Percentiles rank a stretch among this genome's conserved stretches.
These are phyloP conservation scores for Silene noctiflora DNA, from an alignment of 179 eudicot genomes.

Conservation along the genomic window DNA sequence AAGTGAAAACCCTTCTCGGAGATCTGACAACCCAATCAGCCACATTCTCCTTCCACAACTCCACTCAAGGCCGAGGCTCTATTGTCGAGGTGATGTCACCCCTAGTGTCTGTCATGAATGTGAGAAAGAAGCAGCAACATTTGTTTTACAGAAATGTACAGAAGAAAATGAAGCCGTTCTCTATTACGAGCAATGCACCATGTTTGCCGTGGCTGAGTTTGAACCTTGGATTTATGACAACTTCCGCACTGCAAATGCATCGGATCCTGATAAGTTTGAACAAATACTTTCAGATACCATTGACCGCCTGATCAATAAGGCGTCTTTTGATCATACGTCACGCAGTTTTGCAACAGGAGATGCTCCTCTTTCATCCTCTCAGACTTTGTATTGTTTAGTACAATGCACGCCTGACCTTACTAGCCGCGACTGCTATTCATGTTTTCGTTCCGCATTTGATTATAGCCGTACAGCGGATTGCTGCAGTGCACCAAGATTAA, in stretches of 20 bases:
- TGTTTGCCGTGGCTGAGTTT: not conserved
- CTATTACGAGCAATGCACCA: not conserved
- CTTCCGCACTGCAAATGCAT: not conserved
- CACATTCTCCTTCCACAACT: too few relatives aligned
- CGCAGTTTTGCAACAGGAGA: not conserved
- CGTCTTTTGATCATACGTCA: not conserved
- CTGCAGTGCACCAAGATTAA: constrained; percentile 1
- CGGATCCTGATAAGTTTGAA: not conserved
- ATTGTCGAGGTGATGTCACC: not conserved
- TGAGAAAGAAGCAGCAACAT: not conserved
- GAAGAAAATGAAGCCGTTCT: not conserved
- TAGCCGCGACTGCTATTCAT: not conserved
- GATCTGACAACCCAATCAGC: too few relatives aligned
- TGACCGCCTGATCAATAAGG: not conserved
- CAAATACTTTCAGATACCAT: not conserved
- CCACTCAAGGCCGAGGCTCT: too few relatives aligned
- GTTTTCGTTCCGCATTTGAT: not conserved
- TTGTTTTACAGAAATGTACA: not conserved
- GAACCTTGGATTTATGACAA: not conserved
- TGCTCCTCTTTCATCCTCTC: not conserved
- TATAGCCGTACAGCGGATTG: not conserved
- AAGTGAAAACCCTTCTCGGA: too few relatives aligned
- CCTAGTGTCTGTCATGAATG: not conserved
- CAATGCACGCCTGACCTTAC: constrained; percentile 9
- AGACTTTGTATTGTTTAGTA: constrained; percentile 5